Base-by-base conservation (phyloP, 345 rosid species). In the Erucastrum elatum region DNA sequence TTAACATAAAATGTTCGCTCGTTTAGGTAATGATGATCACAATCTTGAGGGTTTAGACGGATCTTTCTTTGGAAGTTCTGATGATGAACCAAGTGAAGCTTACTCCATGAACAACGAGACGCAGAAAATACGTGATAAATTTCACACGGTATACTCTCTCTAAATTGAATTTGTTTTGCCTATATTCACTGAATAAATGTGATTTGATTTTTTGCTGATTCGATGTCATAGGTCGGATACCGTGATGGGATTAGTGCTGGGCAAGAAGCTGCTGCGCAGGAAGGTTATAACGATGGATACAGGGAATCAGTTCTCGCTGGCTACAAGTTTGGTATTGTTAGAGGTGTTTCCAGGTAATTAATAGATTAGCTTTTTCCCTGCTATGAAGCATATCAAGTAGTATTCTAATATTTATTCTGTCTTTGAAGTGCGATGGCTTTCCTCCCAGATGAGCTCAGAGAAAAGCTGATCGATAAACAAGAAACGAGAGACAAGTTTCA, bases 241-340 rank as follows among this genome's bases (percentile, higher is more conserved):
- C 92, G 94, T 21, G 97, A 91, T 35, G 97, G 98, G 56, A 77
- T 92, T 53, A 67, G 82, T 27, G 96, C 94, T 0, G 97, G 96
- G 67, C 87, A 89, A 83, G 92, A 93, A 71, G 89, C 88, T 49
- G 82, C 86, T 78, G 87, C 94, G 3, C 96, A 93, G 39, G 87
- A 88, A 75, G 98, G 98, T 67, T 94, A 90, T 70, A 90, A 91
- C 83, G 29, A 77, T 55, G 98, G 97, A 64, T 90, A 87, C 74
- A 89, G 86, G 75, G 85, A 89, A 61, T 92, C 98, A 10, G 87
- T 89, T 74, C 66, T 61, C 31, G 41, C 21, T 9, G 98, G 98
- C 25, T 83, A 84, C 89, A 87, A 87, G 67, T 92, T 86, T 91
- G 98, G 98, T 66, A 30, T 80, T 70, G 87, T 86, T 63, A 88